Percentiles rank a stretch among this genome's conserved stretches.
These are phyloP conservation scores for Aurantiochytrium sp. DNA, from an alignment of 108 stramenopile species.

Conservation along the genomic window DNA sequence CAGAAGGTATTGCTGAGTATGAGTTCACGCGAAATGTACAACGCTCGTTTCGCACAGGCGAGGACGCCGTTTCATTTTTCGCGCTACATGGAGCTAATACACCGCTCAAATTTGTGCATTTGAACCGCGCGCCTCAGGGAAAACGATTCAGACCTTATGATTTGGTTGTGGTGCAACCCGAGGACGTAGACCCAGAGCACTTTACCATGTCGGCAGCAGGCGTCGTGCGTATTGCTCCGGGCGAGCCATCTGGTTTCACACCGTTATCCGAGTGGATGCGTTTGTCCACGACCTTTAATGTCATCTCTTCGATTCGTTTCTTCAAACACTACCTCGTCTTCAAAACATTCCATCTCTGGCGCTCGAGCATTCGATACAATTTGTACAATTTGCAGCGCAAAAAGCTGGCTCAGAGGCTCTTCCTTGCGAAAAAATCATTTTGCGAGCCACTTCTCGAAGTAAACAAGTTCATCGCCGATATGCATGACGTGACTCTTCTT, in stretches of 20 bases:
- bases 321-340: constrained; percentile 31
- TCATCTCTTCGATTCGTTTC: constrained; percentile 47
- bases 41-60: constrained; percentile 27
- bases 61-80: constrained; percentile 57
- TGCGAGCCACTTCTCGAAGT: constrained; percentile 37
- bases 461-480: constrained; percentile 4
- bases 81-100: constrained; percentile 41
- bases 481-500: constrained; percentile 14
- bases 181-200: constrained; percentile 33
- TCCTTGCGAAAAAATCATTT: constrained; percentile 44
- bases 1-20: not conserved
- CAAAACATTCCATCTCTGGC: constrained; percentile 47
- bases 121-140: constrained; percentile 22
- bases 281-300: constrained; percentile 49
- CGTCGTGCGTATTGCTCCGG: constrained; percentile 46
- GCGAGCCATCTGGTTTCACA: constrained; percentile 49
- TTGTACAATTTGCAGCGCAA: constrained; percentile 41
- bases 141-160: constrained; percentile 44
- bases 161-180: constrained; percentile 34
- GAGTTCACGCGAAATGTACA: not conserved
- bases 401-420: constrained; percentile 29
- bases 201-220: constrained; percentile 53
- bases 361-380: constrained; percentile 40
- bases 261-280: constrained; percentile 55
- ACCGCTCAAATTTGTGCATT: constrained; percentile 55